These are phyloP conservation scores for Polygonum aviculare DNA, from an alignment of 148 eudicot genomes.

Conservation along the genomic window DNA sequence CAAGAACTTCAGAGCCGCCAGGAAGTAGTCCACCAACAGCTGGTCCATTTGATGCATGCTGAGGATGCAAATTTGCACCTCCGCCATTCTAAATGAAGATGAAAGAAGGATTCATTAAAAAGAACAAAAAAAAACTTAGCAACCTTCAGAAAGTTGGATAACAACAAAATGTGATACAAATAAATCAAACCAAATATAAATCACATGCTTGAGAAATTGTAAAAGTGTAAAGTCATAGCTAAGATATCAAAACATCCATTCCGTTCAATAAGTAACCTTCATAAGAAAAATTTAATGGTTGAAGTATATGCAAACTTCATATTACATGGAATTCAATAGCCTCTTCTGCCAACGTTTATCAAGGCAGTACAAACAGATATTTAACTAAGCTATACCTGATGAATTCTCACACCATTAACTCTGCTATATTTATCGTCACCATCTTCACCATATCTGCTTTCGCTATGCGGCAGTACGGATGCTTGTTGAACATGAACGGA, in stretches of 20 bases:
- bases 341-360: not conserved
- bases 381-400: slow-evolving; percentile 3
- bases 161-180: not conserved
- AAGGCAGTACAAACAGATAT: not conserved
- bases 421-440: slow-evolving; percentile 6
- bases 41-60: slow-evolving; percentile 24
- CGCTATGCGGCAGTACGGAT: not conserved
- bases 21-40: slow-evolving; percentile 17
- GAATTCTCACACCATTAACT: not conserved
- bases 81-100: slow-evolving; percentile 28
- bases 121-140: not conserved
- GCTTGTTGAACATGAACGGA: slow-evolving; percentile 16
- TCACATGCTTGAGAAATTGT: not conserved
- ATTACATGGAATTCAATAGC: not conserved
- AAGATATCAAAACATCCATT: not conserved
- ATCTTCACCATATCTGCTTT: not conserved
- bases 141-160: not conserved
- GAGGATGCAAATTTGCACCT: slow-evolving; percentile 22
- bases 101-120: not conserved
- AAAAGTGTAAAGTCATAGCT: not conserved
- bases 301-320: not conserved
- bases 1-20: slow-evolving; percentile 10
- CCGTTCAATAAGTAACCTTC: not conserved
- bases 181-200: not conserved
- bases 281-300: not conserved